Percentiles rank a stretch among this genome's conserved stretches.
Evolutionary conservation across 192 early-diverging fungal species (phyloP).

Genomic region (Thamnidium elegans): DNA sequence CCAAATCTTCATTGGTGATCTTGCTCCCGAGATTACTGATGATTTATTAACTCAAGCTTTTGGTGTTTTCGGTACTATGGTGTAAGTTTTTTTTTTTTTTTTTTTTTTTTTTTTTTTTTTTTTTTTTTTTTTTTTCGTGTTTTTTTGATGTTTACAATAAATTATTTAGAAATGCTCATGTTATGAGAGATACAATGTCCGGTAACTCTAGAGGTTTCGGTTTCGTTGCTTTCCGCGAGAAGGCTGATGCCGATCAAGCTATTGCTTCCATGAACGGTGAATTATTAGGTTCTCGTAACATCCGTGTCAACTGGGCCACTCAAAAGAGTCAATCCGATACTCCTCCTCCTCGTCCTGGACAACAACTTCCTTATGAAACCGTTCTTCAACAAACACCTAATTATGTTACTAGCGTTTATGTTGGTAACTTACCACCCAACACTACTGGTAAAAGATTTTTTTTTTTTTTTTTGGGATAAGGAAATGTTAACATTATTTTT

Average conservation of each 20-base stretch:
- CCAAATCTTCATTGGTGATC: constrained; percentile 89
- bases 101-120: neutral
- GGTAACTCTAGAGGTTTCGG: constrained; percentile 90
- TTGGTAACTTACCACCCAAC: constrained; percentile 81
- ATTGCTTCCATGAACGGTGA: constrained; percentile 84
- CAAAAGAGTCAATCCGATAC: constrained; percentile 52
- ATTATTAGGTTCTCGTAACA: constrained; percentile 78
- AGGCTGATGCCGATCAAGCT: constrained; percentile 81
- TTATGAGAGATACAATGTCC: constrained; percentile 87
- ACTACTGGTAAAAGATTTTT: constrained; percentile 58
- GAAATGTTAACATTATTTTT: too few relatives aligned
- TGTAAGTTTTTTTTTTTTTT: constrained; percentile 47
- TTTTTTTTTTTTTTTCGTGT: neutral
- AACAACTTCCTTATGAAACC: constrained; percentile 55
- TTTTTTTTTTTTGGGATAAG: neutral
- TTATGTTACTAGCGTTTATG: constrained; percentile 85
- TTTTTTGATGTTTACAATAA: neutral
- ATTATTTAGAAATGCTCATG: constrained; percentile 71
- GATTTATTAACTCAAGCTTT: constrained; percentile 78
- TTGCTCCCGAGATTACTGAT: constrained; percentile 86
- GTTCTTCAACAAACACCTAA: constrained; percentile 71
- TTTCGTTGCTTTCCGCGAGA: constrained; percentile 88
- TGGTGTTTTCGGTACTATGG: constrained; percentile 61
- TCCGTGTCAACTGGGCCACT: constrained; percentile 93
- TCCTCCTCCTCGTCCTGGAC: constrained; percentile 15